Percentiles rank a stretch among this genome's conserved stretches.
These are phyloP conservation scores for Sclerotinia spermophila DNA, from an alignment of 2,329 filamentous ascomycete species.

Conservation along the genomic window DNA sequence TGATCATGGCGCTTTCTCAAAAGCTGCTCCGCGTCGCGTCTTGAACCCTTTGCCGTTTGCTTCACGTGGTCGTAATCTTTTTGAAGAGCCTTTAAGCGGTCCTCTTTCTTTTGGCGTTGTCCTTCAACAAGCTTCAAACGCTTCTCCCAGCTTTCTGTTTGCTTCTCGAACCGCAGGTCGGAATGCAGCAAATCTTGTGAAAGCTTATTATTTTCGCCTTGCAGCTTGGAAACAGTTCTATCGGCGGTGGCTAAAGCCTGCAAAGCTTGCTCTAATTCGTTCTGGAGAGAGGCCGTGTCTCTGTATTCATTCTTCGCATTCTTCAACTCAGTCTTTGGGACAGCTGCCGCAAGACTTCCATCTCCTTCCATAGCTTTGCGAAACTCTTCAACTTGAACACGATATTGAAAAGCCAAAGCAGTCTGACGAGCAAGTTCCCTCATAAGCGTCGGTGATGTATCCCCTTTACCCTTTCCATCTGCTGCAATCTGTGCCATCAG, in stretches of 20 bases:
- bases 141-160: slow-evolving; percentile 38
- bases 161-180: slow-evolving; percentile 31
- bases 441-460: slow-evolving; percentile 47
- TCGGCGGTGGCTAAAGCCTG: slow-evolving; percentile 48
- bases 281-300: slow-evolving; percentile 49
- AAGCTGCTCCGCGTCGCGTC: slow-evolving; percentile 54
- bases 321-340: slow-evolving; percentile 49
- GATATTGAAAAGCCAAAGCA: slow-evolving; percentile 54
- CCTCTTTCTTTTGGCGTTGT: slow-evolving; percentile 44
- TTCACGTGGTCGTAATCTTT: slow-evolving; percentile 53
- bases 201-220: slow-evolving; percentile 35
- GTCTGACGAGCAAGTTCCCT: slow-evolving; percentile 57
- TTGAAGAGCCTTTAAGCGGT: slow-evolving; percentile 48
- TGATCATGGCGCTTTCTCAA: slow-evolving; percentile 55
- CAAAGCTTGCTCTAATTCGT: slow-evolving; percentile 52
- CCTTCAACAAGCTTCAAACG: slow-evolving; percentile 46
- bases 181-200: slow-evolving; percentile 32
- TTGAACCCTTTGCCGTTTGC: slow-evolving; percentile 50
- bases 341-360: slow-evolving; percentile 39
- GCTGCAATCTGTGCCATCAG: slow-evolving; percentile 54
- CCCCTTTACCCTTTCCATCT: slow-evolving; percentile 39
- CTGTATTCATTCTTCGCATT: slow-evolving; percentile 52
- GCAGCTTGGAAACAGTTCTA: slow-evolving; percentile 30
- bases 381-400: slow-evolving; percentile 56
- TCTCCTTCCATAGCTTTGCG: slow-evolving; percentile 48